Conservation (phyloP, 1,139 yeast genomes). For the Debaryomyces sp. region DNA sequence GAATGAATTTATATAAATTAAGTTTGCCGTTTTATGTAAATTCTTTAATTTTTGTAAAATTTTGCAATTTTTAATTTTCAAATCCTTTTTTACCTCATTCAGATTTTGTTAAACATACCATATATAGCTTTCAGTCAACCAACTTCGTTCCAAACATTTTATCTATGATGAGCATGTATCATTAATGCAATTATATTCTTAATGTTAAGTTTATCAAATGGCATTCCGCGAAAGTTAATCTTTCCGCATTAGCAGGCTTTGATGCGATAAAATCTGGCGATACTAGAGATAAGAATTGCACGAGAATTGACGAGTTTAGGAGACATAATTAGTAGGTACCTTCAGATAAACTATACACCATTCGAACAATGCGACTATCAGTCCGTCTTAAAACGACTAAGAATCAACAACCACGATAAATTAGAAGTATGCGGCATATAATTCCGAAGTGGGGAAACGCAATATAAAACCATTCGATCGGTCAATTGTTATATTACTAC, state of each 20-base stretch:
- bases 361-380: not conserved
- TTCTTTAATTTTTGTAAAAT: no score
- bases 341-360: not conserved
- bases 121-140: no score
- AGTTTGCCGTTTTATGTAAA: no score
- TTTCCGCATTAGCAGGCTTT: not conserved
- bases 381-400: not conserved
- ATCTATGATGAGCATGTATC: no score
- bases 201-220: no score
- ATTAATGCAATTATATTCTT: no score
- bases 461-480: not conserved
- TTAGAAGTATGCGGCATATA: not conserved
- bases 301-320: not conserved
- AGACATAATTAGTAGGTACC: not conserved
- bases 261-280: not conserved
- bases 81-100: no score
- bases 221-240: not conserved
- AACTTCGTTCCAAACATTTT: no score
- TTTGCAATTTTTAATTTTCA: no score
- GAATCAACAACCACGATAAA: not conserved
- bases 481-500: not conserved
- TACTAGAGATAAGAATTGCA: not conserved
- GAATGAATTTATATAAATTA: no score
- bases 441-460: constrained; percentile 1
- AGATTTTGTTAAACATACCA: no score